Base-by-base conservation (phyloP, 805 yeast genomes). In the Metschnikowia santaceciliae region DNA sequence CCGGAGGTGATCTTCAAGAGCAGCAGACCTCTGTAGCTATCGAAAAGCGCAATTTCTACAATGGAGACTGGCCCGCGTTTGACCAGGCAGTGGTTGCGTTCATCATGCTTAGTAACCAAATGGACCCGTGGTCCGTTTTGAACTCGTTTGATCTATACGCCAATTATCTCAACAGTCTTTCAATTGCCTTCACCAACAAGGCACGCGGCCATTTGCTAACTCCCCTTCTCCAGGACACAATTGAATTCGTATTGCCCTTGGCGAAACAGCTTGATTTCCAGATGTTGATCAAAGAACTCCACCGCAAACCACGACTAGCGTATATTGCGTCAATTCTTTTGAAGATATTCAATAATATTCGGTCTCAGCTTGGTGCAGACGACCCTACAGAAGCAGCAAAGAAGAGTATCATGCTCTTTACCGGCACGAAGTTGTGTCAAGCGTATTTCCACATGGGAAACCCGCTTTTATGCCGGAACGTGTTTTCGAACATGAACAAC, bases 381-480 rank as follows among this genome's bases (percentile, higher is more conserved):
- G 76, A 57, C 66, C 74, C 51, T 68, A 71, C 49, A 6, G 64
- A 68, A 33, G 66, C 69, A 8, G 59, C 56, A 33, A 81, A 82
- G 57, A 81, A 77, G 54, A 62, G 71, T 22, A 76, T 82, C 32
- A 68, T 84, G 42, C 60, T 84, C 22, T 79, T 72, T 56, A 67
- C 83, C 13, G 84, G 87, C 1, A 74, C 72, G 34, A 70, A 71
- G 50, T 67, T 84, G 46, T 83, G 87, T 60, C 73, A 78, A 50
- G 66, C 80, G 5, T 85, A 84, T 62, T 83, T 80, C 60, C 67
- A 64, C 37, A 74, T 83, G 20, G 77, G 72, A 32, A 80, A 78
- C 32, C 85, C 86, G 5, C 69, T 81, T 56, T 65, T 81, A 15
- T 83, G 88, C 64, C 75, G 81, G 34, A 82, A 83, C 57, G 81